phyloP scores from a whole-genome alignment of 495 filamentous ascomycete genomes.

The Trypethelium eluteriae region DNA sequence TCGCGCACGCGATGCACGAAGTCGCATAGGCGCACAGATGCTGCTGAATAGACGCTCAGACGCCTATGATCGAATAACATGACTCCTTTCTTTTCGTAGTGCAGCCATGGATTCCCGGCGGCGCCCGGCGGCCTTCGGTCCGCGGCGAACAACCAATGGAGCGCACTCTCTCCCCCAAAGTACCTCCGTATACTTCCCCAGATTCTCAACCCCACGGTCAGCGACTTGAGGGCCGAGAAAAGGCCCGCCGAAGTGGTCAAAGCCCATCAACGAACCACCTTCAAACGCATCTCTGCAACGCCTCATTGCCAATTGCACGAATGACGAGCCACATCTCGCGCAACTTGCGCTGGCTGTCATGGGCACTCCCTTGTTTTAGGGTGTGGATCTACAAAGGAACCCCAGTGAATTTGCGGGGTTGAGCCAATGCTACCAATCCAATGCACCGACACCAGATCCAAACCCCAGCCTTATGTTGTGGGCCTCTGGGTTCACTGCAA shows the following conservation, averaged over 20 bases:
- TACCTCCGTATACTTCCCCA: background rate
- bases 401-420: constrained; percentile 4
- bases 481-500: background rate
- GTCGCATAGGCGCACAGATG: background rate
- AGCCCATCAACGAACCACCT: background rate
- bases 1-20: background rate
- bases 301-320: background rate
- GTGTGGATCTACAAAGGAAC: background rate
- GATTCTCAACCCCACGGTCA: background rate
- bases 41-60: constrained; percentile 3
- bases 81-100: background rate
- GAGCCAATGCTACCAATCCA: background rate
- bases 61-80: background rate
- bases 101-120: background rate
- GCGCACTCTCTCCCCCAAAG: background rate
- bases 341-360: background rate
- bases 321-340: background rate
- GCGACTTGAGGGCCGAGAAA: background rate
- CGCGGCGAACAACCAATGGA: background rate
- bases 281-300: background rate
- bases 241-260: background rate
- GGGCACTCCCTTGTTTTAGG: background rate
- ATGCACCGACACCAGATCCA: background rate
- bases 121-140: background rate
- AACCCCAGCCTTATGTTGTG: background rate